phyloP scores from a whole-genome alignment of 2,329 filamentous ascomycete species.

The Colletotrichum sp. region DNA sequence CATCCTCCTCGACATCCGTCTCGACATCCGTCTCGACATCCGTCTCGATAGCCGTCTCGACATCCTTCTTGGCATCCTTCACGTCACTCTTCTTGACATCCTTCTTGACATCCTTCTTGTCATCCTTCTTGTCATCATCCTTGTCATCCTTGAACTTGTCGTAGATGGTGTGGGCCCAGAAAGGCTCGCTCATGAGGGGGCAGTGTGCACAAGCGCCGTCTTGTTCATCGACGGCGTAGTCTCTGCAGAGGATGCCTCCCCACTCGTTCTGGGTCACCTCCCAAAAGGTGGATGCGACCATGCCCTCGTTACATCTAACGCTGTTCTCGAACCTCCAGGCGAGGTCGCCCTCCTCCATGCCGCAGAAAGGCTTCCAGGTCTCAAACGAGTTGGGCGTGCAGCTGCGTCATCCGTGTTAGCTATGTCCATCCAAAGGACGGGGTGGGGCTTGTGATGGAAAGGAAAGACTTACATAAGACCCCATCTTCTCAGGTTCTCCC shows the following conservation, averaged over 20 bases:
- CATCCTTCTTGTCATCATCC: neutral
- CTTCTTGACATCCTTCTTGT: neutral
- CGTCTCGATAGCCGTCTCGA: too few species aligned
- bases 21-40: too few species aligned
- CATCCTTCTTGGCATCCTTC: neutral
- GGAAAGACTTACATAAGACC: neutral
- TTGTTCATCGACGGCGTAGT: neutral
- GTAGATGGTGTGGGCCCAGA: neutral
- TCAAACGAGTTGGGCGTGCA: neutral
- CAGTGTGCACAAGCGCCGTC: neutral
- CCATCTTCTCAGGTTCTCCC: neutral
- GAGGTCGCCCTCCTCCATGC: neutral
- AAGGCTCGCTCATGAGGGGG: neutral
- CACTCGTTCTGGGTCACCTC: neutral
- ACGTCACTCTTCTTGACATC: too few species aligned
- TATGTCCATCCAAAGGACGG: neutral
- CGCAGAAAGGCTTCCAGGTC: neutral
- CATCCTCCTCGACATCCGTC: too few species aligned
- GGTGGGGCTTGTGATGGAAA: neutral
- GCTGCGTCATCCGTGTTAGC: neutral
- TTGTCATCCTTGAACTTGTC: neutral
- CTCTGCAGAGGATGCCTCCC: neutral
- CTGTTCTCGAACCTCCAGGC: neutral
- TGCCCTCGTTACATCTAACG: neutral
- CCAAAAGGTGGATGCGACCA: neutral